phyloP scores from a whole-genome alignment of 306 rosid species.

The Vicia sativa region DNA sequence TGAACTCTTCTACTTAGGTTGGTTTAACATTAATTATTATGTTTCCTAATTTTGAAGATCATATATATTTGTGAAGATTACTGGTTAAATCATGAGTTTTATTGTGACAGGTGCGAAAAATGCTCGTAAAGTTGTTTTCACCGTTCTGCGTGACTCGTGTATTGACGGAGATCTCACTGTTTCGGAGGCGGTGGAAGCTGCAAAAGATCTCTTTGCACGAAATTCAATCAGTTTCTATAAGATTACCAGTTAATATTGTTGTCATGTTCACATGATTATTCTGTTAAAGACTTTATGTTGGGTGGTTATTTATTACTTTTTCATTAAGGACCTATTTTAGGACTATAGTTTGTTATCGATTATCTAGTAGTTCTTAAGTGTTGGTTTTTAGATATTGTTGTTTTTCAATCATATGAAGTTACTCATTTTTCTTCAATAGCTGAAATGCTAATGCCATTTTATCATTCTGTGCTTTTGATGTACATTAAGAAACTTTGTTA shows the following conservation, averaged over 20 bases:
- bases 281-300: neutral
- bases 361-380: neutral
- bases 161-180: constrained; percentile 78
- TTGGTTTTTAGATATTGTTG: constrained; percentile 1
- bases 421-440: neutral
- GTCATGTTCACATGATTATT: constrained; percentile 35
- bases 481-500: no score
- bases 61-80: constrained; percentile 7
- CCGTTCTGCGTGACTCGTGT: constrained; percentile 76
- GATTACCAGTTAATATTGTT: constrained; percentile 37
- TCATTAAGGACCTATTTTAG: neutral
- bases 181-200: constrained; percentile 76
- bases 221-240: constrained; percentile 77
- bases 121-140: constrained; percentile 73
- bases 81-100: neutral
- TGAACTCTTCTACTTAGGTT: constrained; percentile 88
- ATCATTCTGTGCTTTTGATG: no score
- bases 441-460: no score
- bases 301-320: neutral
- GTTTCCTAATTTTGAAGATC: neutral
- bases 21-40: constrained; percentile 34
- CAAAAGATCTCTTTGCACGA: constrained; percentile 70
- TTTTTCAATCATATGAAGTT: neutral
- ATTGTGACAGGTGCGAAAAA: constrained; percentile 72
- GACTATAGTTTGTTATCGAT: neutral